phyloP scores from a whole-genome alignment of 192 early-diverging fungal species.

The Gonapodya sp. region DNA sequence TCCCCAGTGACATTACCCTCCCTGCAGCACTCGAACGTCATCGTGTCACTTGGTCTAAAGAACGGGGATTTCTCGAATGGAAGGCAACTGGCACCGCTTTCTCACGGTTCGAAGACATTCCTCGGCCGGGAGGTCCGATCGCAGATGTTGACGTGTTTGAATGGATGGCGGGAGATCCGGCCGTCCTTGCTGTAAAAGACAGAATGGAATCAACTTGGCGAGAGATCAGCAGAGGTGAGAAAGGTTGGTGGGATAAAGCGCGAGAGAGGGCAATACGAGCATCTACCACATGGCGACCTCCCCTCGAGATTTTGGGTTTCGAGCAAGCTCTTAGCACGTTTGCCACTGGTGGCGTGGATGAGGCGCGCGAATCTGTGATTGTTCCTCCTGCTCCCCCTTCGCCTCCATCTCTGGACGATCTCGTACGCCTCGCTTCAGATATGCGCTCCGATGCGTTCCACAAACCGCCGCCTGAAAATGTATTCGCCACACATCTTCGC shows the following conservation, averaged over 20 bases:
- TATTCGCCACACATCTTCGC: background rate
- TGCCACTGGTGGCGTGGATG: background rate
- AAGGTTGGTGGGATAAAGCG: background rate
- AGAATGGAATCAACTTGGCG: background rate
- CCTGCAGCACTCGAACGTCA: background rate
- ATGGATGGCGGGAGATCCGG: background rate
- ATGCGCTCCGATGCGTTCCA: too few relatives aligned
- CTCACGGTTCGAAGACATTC: background rate
- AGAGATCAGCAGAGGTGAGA: background rate
- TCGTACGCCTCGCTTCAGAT: background rate
- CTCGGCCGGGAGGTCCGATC: background rate
- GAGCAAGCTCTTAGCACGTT: background rate
- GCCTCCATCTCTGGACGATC: background rate
- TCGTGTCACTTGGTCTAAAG: background rate
- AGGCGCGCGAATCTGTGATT: background rate
- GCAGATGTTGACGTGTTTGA: background rate
- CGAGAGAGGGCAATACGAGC: background rate
- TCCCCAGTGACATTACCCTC: background rate
- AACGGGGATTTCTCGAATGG: background rate
- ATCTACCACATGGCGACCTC: background rate
- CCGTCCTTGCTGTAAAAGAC: background rate
- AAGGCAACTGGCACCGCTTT: background rate
- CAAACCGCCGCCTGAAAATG: too few relatives aligned
- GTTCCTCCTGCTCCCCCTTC: background rate
- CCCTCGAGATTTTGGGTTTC: background rate